Base-by-base conservation (phyloP, 2,329 filamentous ascomycete species). In the Fusarium acutatum region DNA sequence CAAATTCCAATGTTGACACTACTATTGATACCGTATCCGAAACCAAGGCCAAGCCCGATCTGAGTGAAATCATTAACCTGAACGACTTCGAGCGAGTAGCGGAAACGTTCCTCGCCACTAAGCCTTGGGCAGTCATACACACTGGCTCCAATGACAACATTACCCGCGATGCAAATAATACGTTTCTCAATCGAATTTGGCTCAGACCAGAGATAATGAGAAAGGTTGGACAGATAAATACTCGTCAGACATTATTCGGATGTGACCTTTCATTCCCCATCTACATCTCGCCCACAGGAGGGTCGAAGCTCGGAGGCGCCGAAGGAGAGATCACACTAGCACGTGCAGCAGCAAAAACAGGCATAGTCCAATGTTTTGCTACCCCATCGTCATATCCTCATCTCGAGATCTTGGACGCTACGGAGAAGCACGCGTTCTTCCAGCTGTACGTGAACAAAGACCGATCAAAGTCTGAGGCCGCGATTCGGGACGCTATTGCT, bases 71-170 rank as follows among this genome's bases (percentile, higher is more conserved):
- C 13, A 57, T 57, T n/a, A 57, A 57, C 17, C 14, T 57, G 13
- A 6, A 44, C 26, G 53, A 56, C n/a, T 44, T 56, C 28, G 53
- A 56, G 37, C 53, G 22, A 43, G 37, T 43, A 24, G 53, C 53
- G 17, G 28, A 56, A 44, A 43, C 7, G 22, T 56, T 24, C 22
- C 53, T 44, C 22, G 13, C 37, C 22, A n/a, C 22, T 1, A 56
- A 56, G 7, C 22, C 37, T 20, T 56, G 53, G 53, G 53, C 53
- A 22, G 28, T 56, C 13, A 56, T 56, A 22, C 53, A 44, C 30
- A 24, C 28, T 32, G 53, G 53, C 37, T 56, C 37, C 22, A 44
- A 56, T 15, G 53, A 56, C 37, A 56, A 43, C 37, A 56, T 56
- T 17, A 56, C 53, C 6, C 53, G 53, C 17, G 37, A 56, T 22